Percentiles rank a stretch among this genome's conserved stretches.
Evolutionary conservation across 148 eudicot species (phyloP).

Genomic region (Limonium bicolor): DNA sequence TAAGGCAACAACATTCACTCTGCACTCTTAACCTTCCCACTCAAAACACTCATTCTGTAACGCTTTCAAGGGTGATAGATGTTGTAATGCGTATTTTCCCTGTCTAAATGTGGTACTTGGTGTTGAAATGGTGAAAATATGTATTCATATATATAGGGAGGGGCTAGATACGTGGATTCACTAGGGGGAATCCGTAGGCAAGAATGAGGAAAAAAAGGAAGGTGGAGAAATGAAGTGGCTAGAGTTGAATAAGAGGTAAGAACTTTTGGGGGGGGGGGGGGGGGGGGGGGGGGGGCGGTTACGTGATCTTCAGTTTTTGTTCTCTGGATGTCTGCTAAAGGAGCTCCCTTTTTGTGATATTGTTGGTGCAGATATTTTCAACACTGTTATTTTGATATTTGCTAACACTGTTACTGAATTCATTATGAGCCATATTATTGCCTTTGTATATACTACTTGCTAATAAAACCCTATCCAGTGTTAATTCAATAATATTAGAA

Average conservation of each 20-base stretch:
- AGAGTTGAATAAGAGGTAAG: background rate
- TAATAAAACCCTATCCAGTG: too few relatives aligned
- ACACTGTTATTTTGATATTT: too few relatives aligned
- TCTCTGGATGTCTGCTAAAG: background rate
- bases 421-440: too few relatives aligned
- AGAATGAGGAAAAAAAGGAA: background rate
- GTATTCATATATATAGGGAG: background rate
- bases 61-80: slow-evolving; percentile 5
- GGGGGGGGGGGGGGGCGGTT: too few relatives aligned
- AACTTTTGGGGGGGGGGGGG: too few relatives aligned
- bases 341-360: background rate
- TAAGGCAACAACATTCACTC: slow-evolving; percentile 44
- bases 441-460: too few relatives aligned
- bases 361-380: too few relatives aligned
- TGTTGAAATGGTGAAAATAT: background rate
- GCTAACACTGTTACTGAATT: too few relatives aligned
- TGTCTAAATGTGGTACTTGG: background rate
- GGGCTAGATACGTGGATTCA: background rate
- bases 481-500: too few relatives aligned
- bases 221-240: background rate
- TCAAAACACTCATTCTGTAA: background rate
- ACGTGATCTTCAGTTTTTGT: background rate
- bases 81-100: slow-evolving; percentile 7
- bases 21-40: slow-evolving; percentile 36
- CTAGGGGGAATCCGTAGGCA: background rate